A percentile compares a stretch with the other conserved stretches of the same genome.
phyloP scores from a whole-genome alignment of 257 asterid species.

The Craterostigma plantagineum region DNA sequence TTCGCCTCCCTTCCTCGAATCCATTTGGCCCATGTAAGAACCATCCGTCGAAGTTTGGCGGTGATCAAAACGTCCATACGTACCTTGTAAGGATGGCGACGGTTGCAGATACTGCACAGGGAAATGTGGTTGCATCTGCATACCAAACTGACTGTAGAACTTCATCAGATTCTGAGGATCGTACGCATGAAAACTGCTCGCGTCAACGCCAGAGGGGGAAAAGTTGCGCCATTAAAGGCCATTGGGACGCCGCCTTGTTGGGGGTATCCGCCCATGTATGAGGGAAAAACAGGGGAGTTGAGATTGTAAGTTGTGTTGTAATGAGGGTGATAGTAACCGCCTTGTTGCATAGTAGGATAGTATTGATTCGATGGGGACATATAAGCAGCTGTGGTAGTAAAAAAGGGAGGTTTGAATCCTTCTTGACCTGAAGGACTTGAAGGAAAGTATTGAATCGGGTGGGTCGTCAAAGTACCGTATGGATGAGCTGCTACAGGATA shows the following conservation, averaged over 20 bases:
- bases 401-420: constrained; percentile 14
- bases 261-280: constrained; percentile 19
- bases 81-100: constrained; percentile 10
- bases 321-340: constrained; percentile 18
- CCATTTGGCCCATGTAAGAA: constrained; percentile 12
- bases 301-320: constrained; percentile 18
- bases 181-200: constrained; percentile 12
- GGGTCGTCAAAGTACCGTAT: constrained; percentile 16
- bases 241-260: constrained; percentile 14
- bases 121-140: constrained; percentile 12
- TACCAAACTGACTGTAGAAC: constrained; percentile 17
- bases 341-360: constrained; percentile 17
- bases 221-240: constrained; percentile 9
- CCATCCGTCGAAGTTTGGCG: constrained; percentile 13
- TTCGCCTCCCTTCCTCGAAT: constrained; percentile 9
- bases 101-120: constrained; percentile 17
- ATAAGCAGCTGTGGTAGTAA: constrained; percentile 13
- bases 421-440: constrained; percentile 10
- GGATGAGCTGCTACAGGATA: constrained; percentile 10
- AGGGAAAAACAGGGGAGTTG: constrained; percentile 15
- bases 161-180: constrained; percentile 15
- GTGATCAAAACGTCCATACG: constrained; percentile 13
- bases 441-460: constrained; percentile 13
- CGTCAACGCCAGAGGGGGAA: constrained; percentile 14
- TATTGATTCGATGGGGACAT: constrained; percentile 12